Evolutionary conservation across 257 asterid species (phyloP), one percentile per base, ranked within the genome.

Genomic region (Echites panduratus): DNA sequence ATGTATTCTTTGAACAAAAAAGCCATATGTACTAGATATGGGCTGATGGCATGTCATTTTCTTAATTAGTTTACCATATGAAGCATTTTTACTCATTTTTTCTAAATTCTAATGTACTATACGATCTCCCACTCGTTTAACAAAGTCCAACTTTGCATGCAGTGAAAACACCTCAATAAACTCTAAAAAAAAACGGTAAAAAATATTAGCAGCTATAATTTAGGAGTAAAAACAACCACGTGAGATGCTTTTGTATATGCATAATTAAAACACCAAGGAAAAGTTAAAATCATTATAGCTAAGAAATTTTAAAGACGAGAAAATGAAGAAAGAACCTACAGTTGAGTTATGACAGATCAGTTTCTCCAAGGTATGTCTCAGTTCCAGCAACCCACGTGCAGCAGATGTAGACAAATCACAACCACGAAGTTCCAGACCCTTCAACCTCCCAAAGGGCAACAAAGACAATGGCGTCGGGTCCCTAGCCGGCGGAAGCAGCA

Each of bases 331-430:
- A 9, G 29, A 80, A 85, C 97, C 84, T 78, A 94, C 99, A 41
- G 99, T 88, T 22, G 97, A 94, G 73, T 91, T 83, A 71, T 91
- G 96, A 82, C 99, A 94, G 54, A 94, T 91, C 86, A 94, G 81
- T 74, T 89, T 94, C 87, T 94, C 99, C 82, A 94, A 88, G 72
- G 95, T 87, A 74, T 88, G 90, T 75, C 99, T 85, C 84, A 94
- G 77, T 81, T 89, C 95, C 54, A 91, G 86, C 81, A 94, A 77
- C 17, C 99, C 97, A 73, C 88, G 85, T 2, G 97, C 97, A 0
- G 93, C 85, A 4, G 96, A 91, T 4, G 89, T 87, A 9, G 99
- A 91, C 76, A 94, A 86, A 87, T 91, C 95, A 82, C 97, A 94
- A 8, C 99, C 96, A 10, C 96, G 87, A 67, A 94, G 89, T 87